Evolutionary conservation across 2,329 filamentous ascomycete species (phyloP).

Genomic region (Tolypocladium album): DNA sequence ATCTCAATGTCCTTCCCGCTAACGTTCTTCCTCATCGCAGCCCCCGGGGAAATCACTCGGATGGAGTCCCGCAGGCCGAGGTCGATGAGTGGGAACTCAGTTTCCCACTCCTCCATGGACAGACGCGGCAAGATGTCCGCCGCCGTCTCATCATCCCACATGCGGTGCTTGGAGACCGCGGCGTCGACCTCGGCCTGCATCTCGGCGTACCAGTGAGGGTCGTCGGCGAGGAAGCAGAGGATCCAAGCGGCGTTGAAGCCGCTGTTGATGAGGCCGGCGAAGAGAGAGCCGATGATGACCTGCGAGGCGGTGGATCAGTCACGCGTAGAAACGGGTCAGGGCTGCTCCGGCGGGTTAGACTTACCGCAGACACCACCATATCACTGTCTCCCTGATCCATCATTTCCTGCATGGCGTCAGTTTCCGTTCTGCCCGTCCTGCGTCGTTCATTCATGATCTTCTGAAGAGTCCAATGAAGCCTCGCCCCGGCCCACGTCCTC

Average conservation of each 20-base stretch:
- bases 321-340: background rate
- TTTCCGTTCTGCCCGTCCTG: slow-evolving; percentile 26
- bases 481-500: slow-evolving; percentile 31
- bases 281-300: slow-evolving; percentile 43
- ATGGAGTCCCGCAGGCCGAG: slow-evolving; percentile 43
- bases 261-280: slow-evolving; percentile 46
- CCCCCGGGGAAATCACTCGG: slow-evolving; percentile 35
- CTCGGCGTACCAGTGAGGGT: slow-evolving; percentile 33
- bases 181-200: slow-evolving; percentile 35
- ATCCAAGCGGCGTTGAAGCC: slow-evolving; percentile 45
- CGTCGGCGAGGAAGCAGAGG: slow-evolving; percentile 35
- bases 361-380: slow-evolving; percentile 28
- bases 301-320: slow-evolving; percentile 7
- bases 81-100: slow-evolving; percentile 40
- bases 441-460: slow-evolving; percentile 34
- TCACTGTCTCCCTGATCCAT: slow-evolving; percentile 39
- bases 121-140: slow-evolving; percentile 30
- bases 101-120: slow-evolving; percentile 42
- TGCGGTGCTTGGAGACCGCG: slow-evolving; percentile 31
- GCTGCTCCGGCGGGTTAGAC: slow-evolving; percentile 3
- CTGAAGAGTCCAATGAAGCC: slow-evolving; percentile 37
- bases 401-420: slow-evolving; percentile 42
- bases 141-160: slow-evolving; percentile 14
- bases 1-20: slow-evolving; percentile 32
- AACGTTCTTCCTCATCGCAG: slow-evolving; percentile 40